Evolutionary conservation across 129 eudicot species (phyloP).

Genomic region (Glebionis coronaria): DNA sequence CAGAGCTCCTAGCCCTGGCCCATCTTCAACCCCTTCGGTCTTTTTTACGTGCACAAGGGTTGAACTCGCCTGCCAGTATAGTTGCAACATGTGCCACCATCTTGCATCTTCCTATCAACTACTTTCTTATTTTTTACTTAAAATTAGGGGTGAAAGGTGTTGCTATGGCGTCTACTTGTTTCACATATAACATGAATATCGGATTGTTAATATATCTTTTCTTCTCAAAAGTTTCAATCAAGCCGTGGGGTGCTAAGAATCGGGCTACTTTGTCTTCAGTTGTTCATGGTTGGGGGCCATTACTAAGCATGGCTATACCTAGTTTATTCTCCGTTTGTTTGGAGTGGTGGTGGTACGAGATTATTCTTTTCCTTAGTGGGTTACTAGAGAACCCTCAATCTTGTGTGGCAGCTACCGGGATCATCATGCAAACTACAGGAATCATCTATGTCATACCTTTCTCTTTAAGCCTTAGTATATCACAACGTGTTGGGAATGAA

Average conservation of each 20-base stretch:
- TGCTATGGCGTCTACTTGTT: slow-evolving; percentile 67
- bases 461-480: slow-evolving; percentile 56
- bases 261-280: slow-evolving; percentile 39
- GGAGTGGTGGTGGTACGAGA: slow-evolving; percentile 99
- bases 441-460: slow-evolving; percentile 63
- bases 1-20: slow-evolving; percentile 67
- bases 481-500: slow-evolving; percentile 82
- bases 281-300: slow-evolving; percentile 66
- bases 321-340: slow-evolving; percentile 64
- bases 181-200: slow-evolving; percentile 60
- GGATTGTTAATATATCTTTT: slow-evolving; percentile 53
- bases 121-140: slow-evolving; percentile 48
- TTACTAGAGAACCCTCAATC: slow-evolving; percentile 65
- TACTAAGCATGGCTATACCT: slow-evolving; percentile 66
- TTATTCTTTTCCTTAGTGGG: slow-evolving; percentile 67
- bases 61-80: slow-evolving; percentile 55
- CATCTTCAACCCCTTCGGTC: slow-evolving; percentile 55
- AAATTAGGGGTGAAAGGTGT: slow-evolving; percentile 72
- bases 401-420: slow-evolving; percentile 76
- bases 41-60: slow-evolving; percentile 64
- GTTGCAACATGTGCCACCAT: slow-evolving; percentile 50
- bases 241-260: slow-evolving; percentile 74
- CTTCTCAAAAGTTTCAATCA: slow-evolving; percentile 48
- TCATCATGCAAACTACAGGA: slow-evolving; percentile 70
- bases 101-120: slow-evolving; percentile 75